phyloP scores from a whole-genome alignment of 176 grass and related monocot genomes.

The Guadua angustifolia region DNA sequence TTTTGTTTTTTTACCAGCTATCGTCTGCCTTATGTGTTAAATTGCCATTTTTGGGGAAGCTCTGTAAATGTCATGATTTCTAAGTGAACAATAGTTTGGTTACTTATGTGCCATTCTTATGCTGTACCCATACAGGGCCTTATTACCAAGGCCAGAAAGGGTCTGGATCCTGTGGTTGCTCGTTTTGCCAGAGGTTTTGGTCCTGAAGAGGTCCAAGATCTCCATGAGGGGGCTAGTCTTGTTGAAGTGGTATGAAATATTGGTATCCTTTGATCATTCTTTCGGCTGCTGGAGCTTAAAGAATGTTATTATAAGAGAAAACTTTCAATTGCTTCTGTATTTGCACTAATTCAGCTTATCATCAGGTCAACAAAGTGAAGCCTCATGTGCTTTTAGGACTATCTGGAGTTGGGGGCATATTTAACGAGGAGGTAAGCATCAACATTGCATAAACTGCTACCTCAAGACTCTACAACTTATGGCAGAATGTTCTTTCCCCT shows the following conservation, averaged over 20 bases:
- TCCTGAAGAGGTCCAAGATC: constrained; percentile 71
- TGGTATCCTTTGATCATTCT: not conserved
- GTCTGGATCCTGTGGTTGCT: constrained; percentile 73
- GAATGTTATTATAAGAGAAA: constrained; percentile 1
- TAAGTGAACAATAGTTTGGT: not conserved
- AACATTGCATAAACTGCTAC: not conserved
- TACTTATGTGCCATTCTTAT: not conserved
- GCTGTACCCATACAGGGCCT: constrained; percentile 59
- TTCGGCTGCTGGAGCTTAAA: not conserved
- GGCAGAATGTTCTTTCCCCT: constrained; percentile 5
- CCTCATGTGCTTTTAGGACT: constrained; percentile 97
- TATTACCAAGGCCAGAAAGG: constrained; percentile 76
- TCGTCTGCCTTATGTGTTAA: not conserved
- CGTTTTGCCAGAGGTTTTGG: constrained; percentile 90
- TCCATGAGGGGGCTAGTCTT: constrained; percentile 83
- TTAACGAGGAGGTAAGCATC: constrained; percentile 80
- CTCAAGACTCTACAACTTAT: constrained; percentile 23
- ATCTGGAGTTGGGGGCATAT: constrained; percentile 97
- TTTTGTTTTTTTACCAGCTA: not conserved
- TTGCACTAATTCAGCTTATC: constrained; percentile 42
- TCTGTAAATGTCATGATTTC: constrained; percentile 13
- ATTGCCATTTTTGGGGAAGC: not conserved
- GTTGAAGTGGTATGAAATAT: constrained; percentile 82
- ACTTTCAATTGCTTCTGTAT: constrained; percentile 2
- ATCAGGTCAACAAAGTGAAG: constrained; percentile 91